Evolutionary conservation across 2,329 filamentous ascomycete species (phyloP), one percentile per base, ranked within the genome.

Genomic region (Coniochaeta hoffmannii): DNA sequence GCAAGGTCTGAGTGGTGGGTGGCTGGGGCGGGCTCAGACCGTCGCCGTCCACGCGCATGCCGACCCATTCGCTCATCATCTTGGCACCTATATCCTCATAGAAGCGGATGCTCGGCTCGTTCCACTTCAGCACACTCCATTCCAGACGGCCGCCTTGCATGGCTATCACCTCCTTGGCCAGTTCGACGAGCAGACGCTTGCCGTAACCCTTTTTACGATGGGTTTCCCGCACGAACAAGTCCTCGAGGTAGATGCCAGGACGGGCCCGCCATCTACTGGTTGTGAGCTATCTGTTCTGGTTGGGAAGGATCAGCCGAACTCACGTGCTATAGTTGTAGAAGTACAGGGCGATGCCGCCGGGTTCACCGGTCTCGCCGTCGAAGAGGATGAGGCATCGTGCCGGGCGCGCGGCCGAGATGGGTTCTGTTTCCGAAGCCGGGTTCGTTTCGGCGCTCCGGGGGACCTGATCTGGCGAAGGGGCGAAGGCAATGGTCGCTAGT

Each of bases 261-360:
- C 82, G 82, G n/a, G 88, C 83, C 9, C 88, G 83, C 94, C 94
- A n/a, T n/a, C n/a, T n/a, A n/a, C n/a, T n/a, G n/a, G n/a, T n/a
- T n/a, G n/a, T n/a, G n/a, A n/a, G n/a, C n/a, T n/a, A n/a, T n/a
- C n/a, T n/a, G n/a, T n/a, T n/a, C n/a, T n/a, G n/a, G n/a, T n/a
- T n/a, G n/a, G n/a, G n/a, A n/a, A n/a, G n/a, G n/a, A n/a, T n/a
- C n/a, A n/a, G n/a, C n/a, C n/a, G n/a, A n/a, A n/a, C n/a, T n/a
- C n/a, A 97, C 0, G 93, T 97, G 66, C 86, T 90, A 73, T 96
- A 97, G 73, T 93, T 97, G 78, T 93, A 91, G 71, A 96, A 97
- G 74, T 91, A 97, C 38, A 97, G 73, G 1, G 91, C 91, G 81
- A 97, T 90, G 50, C 88, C 90, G 0, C 83, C 88, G 0, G 69